These are phyloP conservation scores for Sporisorium exsertum DNA, from an alignment of 1,284 basidiomycete species.

Conservation along the genomic window DNA sequence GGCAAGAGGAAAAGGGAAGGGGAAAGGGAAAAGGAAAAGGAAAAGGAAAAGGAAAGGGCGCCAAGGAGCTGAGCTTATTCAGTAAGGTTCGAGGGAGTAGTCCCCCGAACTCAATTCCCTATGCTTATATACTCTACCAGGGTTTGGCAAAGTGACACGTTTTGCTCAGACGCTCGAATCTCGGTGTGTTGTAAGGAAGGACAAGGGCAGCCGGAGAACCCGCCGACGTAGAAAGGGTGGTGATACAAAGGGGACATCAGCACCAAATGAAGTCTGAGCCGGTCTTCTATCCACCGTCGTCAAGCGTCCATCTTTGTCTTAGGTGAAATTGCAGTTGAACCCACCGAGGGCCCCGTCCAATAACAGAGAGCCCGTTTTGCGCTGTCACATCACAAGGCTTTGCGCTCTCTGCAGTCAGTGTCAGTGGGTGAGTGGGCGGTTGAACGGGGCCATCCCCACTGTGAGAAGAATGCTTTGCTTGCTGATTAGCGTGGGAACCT, in stretches of 20 bases:
- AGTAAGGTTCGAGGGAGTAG: constrained; percentile 34
- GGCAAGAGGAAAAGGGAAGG: not conserved
- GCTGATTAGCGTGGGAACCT: not conserved
- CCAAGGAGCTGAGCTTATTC: constrained; percentile 14
- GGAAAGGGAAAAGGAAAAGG: not conserved
- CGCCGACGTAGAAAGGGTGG: not conserved
- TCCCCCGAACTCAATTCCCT: constrained; percentile 12
- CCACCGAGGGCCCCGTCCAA: not conserved
- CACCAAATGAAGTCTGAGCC: constrained; percentile 7
- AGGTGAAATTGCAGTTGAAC: not conserved
- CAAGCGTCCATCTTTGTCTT: not conserved
- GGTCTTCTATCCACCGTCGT: constrained; percentile 1
- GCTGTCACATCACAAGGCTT: not conserved
- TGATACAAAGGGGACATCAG: constrained; percentile 10
- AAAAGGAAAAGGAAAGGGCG: no score
- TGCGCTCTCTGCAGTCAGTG: not conserved
- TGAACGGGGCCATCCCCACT: not conserved
- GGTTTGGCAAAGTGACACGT: not conserved
- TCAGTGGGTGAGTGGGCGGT: not conserved
- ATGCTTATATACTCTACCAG: constrained; percentile 5
- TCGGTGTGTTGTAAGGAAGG: not conserved
- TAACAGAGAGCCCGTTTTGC: not conserved
- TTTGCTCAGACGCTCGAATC: not conserved
- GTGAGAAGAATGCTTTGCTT: not conserved
- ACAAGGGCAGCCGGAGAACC: not conserved